phyloP scores from a whole-genome alignment of 2,329 filamentous ascomycete genomes.

The Orbilia ellipsospora region DNA sequence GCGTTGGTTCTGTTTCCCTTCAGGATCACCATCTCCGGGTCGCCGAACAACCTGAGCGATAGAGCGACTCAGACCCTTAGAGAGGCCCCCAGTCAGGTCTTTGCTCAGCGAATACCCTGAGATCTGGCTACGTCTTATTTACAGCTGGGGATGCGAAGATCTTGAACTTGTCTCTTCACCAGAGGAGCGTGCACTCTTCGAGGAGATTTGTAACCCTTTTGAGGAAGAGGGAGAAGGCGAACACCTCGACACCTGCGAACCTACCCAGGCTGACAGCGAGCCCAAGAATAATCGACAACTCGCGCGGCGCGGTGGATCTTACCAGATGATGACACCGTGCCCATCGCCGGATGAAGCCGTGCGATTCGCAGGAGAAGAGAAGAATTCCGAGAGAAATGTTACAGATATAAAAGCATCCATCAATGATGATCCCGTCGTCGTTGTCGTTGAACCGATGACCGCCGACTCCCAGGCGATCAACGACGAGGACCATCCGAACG shows the following conservation, averaged over 20 bases:
- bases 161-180: not conserved
- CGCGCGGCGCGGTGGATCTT: slow-evolving; percentile 40
- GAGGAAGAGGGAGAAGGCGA: not conserved
- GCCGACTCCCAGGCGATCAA: slow-evolving; percentile 17
- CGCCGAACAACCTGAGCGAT: slow-evolving; percentile 1
- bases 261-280: slow-evolving; percentile 49
- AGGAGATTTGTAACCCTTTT: slow-evolving; percentile 21
- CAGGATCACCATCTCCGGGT: slow-evolving; percentile 3
- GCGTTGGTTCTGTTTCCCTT: slow-evolving; percentile 16
- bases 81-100: not conserved
- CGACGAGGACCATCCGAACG: slow-evolving; percentile 3
- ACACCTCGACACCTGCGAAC: slow-evolving; percentile 17
- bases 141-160: not conserved
- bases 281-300: slow-evolving; percentile 18
- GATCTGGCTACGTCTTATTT: not conserved
- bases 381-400: slow-evolving; percentile 4
- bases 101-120: not conserved
- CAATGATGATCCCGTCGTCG: slow-evolving; percentile 3
- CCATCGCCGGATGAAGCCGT: slow-evolving; percentile 55
- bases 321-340: slow-evolving; percentile 49
- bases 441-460: slow-evolving; percentile 13
- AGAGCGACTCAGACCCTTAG: slow-evolving; percentile 3
- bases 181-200: slow-evolving; percentile 1
- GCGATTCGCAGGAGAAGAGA: slow-evolving; percentile 48
- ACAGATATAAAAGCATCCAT: not conserved